Base-by-base conservation (phyloP, 495 filamentous ascomycete species). In the Elasticomyces elasticus region DNA sequence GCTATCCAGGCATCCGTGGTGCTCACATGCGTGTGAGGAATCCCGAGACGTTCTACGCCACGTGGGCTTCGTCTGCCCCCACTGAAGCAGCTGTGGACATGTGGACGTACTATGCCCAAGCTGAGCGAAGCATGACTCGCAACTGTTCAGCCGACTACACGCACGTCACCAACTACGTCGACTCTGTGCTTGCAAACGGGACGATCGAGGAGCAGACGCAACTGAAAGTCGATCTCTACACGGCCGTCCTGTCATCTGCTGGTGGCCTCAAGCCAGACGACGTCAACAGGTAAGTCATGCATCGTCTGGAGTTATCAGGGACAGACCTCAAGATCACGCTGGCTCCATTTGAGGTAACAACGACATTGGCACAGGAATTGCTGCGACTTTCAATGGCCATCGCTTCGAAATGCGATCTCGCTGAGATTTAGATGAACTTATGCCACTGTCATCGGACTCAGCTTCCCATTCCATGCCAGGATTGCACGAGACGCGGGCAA, bases 61-160 rank as follows among this genome's bases (percentile, higher is more conserved):
- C 75, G 0, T 81, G 61, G 56, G 71, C 79, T 1, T 78, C 79
- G 0, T 81, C 79, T 0, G 79, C 79, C 2, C 77, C 79, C 0
- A 71, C 77, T 0, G 62, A 83, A 60, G 79, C 79, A 4, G 68
- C 62, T 7, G 61, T 76, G 31, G 70, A 82, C 53, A 81, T 82
- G 79, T 75, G 72, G 44, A 59, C 70, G 13, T 82, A 79, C 56
- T 79, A 71, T 51, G 78, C 80, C 15, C 77, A 78, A 47, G 66
- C 81, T 17, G 35, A 40, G 35, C 35, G 35, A 3, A 40, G 35
- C 13, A 40, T 40, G 35, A 40, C 35, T 0, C 62, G 62, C 0
- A 72, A 76, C 30, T 77, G 77, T 17, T 69, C 66, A 45, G 63
- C 56, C 5, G 80, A 80, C 62, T 83, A 79, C 54, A 76, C 77